These are phyloP conservation scores for Capsicum baccatum DNA, from an alignment of 257 asterid genomes.

Conservation along the genomic window DNA sequence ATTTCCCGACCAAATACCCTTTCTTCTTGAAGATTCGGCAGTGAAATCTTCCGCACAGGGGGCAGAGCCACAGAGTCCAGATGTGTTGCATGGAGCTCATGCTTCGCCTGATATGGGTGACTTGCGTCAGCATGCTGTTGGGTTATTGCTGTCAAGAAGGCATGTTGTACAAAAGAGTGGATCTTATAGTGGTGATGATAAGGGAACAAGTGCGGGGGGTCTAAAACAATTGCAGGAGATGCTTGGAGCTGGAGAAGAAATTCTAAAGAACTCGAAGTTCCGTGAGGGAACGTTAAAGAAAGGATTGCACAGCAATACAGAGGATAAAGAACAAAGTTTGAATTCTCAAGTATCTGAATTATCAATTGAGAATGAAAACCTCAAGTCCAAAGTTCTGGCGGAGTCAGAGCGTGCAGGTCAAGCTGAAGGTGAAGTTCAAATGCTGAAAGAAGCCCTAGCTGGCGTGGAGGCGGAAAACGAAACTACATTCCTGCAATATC, in stretches of 20 bases:
- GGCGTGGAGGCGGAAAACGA: constrained; percentile 71
- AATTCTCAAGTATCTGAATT: constrained; percentile 43
- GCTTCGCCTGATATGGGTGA: constrained; percentile 49
- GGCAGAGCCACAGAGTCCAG: constrained; percentile 59
- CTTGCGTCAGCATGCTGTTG: constrained; percentile 34
- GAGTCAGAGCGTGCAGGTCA: constrained; percentile 62
- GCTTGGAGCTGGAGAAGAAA: constrained; percentile 48
- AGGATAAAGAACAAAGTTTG: constrained; percentile 39
- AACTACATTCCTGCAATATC: constrained; percentile 59
- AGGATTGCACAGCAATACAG: constrained; percentile 30
- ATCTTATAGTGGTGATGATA: constrained; percentile 37
- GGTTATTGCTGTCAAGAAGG: constrained; percentile 33
- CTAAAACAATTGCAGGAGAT: constrained; percentile 63
- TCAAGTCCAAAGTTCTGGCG: constrained; percentile 53
- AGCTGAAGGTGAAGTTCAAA: constrained; percentile 66
- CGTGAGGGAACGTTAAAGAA: constrained; percentile 36
- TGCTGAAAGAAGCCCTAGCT: constrained; percentile 59
- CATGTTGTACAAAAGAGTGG: constrained; percentile 32
- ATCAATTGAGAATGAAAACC: constrained; percentile 50
- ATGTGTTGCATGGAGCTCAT: constrained; percentile 34
- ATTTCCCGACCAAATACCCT: constrained; percentile 85
- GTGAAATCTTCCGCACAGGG: constrained; percentile 46
- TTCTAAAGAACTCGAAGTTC: constrained; percentile 34
- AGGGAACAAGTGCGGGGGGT: constrained; percentile 45
- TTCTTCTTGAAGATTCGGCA: constrained; percentile 66